Base-by-base conservation (phyloP, 805 yeast species). In the Hanseniaspora clermontiae region DNA sequence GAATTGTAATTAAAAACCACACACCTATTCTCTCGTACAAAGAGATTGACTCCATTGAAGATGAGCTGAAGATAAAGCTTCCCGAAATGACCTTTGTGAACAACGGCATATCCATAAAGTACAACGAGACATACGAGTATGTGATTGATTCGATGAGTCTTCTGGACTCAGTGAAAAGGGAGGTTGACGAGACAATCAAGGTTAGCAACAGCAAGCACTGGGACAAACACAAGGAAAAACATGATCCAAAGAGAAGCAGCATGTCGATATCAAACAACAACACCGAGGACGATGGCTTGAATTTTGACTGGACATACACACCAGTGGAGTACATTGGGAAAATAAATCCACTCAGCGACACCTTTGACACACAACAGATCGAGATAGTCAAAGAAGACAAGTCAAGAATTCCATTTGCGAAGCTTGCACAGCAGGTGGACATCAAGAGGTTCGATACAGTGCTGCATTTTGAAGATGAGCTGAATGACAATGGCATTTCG, bases 71-170 rank as follows among this genome's bases (percentile, higher is more conserved):
- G 54, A 79, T 91, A 59, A 95, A 97, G 0, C 70, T 91, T 45
- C 99, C 99, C 0, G 99, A 93, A 67, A 93, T 93, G 97, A 89
- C 93, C 6, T 93, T 93, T 70, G 97, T 97, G 10, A 80, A 86
- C 61, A 90, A 86, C 65, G 69, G 70, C 57, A 80, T 89, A 11
- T 77, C 74, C 51, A 65, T 89, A 11, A 72, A 70, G 51, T 75
- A 78, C 59, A 60, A 46, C 29, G 39, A 46, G 9, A 4, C 32
- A 9, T 45, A 39, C 20, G 50, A 49, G 17, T 63, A 72, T 49
- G 70, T 69, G 45, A 89, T 90, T 69, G 83, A 85, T 65, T 83
- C 96, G 0, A 70, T 83, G 45, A 93, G 84, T 64, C 96, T 71
- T 0, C 68, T 85, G 55, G 78, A 76, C 58, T 63, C 71, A 43